phyloP scores from a whole-genome alignment of 441 rosid species.

The Syzygium malaccense region DNA sequence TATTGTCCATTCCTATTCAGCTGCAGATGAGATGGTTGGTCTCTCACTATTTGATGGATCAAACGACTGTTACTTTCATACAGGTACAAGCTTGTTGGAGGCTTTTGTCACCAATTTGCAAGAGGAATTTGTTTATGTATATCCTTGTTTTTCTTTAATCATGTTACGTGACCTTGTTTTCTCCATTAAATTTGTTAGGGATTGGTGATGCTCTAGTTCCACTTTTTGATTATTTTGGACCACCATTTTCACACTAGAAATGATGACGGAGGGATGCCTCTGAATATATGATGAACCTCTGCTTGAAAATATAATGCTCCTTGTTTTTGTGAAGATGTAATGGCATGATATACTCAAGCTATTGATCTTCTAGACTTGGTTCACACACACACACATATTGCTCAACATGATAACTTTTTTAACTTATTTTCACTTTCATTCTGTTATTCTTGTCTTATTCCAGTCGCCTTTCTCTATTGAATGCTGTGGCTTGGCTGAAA shows the following conservation, averaged over 20 bases:
- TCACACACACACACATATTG: not conserved
- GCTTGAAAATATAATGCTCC: not conserved
- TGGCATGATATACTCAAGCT: not conserved
- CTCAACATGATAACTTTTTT: not conserved
- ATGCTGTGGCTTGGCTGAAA: not conserved
- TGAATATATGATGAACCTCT: not conserved
- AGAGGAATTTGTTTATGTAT: not conserved
- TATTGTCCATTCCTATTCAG: conserved; percentile 92
- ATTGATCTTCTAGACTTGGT: not conserved
- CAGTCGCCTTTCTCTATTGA: not conserved
- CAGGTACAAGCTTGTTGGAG: conserved; percentile 36
- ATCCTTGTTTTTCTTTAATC: not conserved
- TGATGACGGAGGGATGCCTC: not conserved
- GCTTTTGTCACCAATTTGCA: not conserved
- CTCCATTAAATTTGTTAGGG: not conserved
- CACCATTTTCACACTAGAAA: not conserved
- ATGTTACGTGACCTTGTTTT: not conserved
- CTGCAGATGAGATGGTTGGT: conserved; percentile 98
- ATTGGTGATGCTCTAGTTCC: not conserved
- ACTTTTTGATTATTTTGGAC: not conserved
- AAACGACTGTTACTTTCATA: conserved; percentile 91
- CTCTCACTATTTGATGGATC: conserved; percentile 91
- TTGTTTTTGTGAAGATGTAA: not conserved
- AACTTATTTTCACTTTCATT: not conserved
- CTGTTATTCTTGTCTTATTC: not conserved